Evolutionary conservation across 768 basidiomycete species (phyloP).

Genomic region (Leccinum variicolor): DNA sequence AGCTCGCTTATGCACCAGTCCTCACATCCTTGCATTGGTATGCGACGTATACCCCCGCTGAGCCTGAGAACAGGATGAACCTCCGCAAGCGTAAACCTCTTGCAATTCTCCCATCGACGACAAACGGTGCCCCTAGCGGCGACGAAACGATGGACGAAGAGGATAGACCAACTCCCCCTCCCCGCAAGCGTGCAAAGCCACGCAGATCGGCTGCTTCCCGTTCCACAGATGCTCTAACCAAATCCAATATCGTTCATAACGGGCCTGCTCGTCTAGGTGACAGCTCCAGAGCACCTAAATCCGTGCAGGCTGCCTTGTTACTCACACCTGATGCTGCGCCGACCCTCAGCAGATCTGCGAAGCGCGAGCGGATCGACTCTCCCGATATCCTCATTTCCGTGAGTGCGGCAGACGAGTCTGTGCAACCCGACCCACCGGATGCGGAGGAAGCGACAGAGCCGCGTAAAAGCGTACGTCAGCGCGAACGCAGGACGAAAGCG

Average conservation of each 20-base stretch:
- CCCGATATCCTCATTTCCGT: constrained; percentile 8
- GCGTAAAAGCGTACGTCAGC: constrained; percentile 32
- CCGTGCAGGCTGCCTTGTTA: constrained; percentile 8
- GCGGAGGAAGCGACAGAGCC: constrained; percentile 20
- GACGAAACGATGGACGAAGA: constrained; percentile 32
- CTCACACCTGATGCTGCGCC: constrained; percentile 15
- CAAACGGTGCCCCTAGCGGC: constrained; percentile 36
- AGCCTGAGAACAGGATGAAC: constrained; percentile 32
- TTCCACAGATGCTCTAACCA: constrained; percentile 4
- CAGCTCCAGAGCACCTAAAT: neutral
- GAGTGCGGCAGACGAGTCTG: constrained; percentile 6
- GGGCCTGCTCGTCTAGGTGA: constrained; percentile 6
- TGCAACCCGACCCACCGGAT: constrained; percentile 13
- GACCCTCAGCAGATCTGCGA: constrained; percentile 14
- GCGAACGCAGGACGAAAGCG: constrained; percentile 24
- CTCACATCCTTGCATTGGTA: constrained; percentile 29
- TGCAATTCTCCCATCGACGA: constrained; percentile 11
- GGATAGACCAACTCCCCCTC: constrained; percentile 26
- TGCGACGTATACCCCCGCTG: constrained; percentile 27
- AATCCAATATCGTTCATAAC: neutral
- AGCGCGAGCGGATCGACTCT: constrained; percentile 22
- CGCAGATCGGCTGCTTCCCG: constrained; percentile 20
- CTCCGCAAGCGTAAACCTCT: constrained; percentile 32
- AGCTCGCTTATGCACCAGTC: constrained; percentile 24
- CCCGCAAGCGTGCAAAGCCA: constrained; percentile 29